Base-by-base conservation (phyloP, 2,329 filamentous ascomycete species). In the Thelonectria olida region DNA sequence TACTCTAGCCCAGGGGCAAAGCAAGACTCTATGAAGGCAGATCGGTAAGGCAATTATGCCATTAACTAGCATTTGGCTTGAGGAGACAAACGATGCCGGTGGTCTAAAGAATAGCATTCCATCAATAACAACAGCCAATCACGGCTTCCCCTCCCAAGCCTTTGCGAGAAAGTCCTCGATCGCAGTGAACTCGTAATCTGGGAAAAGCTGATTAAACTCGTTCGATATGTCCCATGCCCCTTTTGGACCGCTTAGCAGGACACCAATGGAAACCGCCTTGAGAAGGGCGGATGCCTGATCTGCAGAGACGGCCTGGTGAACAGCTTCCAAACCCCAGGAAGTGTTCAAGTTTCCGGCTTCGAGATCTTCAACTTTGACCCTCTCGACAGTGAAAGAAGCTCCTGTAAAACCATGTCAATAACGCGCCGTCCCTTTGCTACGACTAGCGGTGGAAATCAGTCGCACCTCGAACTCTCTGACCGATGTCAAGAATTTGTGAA, bases 181-280 rank as follows among this genome's bases (percentile, higher is more conserved):
- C 8, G 67, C 56, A 2, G 70, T 76, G 49, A 84, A 84, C 56
- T 78, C 55, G 38, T 79, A 81, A 20, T 82, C 78, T 0, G 82
- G 80, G 27, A 82, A 74, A 17, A 80, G 66, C 50, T 74, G 61
- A 61, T 85, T 85, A 73, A 76, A 82, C 61, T 82, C 80, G 34
- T 77, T 75, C 15, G 79, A 75, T 1, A 80, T 75, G 54, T 75
- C 71, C 74, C 78, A 80, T 34, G 31, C 31, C 15, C 15, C 25
- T 27, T 31, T 27, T 20, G 12, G 5, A 34, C 31, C 15, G 7
- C 36, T 41, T 34, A 41, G 4, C 36, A 20, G 5, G 19, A 31
- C 3, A 41, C 5, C 31, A 17, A 39, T 17, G n/a, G 15, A 27
- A 6, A 28, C 25, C 15, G 7, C 31, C 15, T 23, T 41, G 31